phyloP scores from a whole-genome alignment of 805 yeast genomes.

The Candida fluviatilis region DNA sequence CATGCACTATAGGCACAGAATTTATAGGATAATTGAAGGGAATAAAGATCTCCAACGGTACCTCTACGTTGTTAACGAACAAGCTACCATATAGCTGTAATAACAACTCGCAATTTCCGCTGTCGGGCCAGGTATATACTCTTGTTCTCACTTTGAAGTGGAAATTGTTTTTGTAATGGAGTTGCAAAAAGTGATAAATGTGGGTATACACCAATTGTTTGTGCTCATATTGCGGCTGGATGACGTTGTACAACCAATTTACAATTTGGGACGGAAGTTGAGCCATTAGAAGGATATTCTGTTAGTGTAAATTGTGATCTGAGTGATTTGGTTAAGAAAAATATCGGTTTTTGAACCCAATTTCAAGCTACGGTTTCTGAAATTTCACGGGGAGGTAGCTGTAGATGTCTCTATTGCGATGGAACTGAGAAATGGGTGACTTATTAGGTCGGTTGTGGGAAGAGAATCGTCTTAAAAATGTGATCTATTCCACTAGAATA shows the following conservation, averaged over 20 bases:
- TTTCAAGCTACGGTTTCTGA: too few species aligned
- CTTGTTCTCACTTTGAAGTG: slow-evolving; percentile 68
- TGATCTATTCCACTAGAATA: too few species aligned
- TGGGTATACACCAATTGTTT: slow-evolving; percentile 63
- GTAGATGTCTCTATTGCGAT: too few species aligned
- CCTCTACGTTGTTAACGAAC: slow-evolving; percentile 20
- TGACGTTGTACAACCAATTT: slow-evolving; percentile 38
- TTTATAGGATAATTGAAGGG: slow-evolving; percentile 66
- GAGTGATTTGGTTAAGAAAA: too few species aligned
- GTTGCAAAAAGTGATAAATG: slow-evolving; percentile 47
- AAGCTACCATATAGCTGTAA: slow-evolving; percentile 62
- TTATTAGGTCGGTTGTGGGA: too few species aligned
- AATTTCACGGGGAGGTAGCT: too few species aligned
- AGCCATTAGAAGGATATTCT: too few species aligned
- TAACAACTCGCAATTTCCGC: slow-evolving; percentile 57
- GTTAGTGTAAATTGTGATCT: too few species aligned
- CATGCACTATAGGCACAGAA: slow-evolving; percentile 60
- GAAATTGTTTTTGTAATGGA: slow-evolving; percentile 31
- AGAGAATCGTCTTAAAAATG: too few species aligned
- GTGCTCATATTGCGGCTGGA: slow-evolving; percentile 52
- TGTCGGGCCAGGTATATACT: slow-evolving; percentile 41
- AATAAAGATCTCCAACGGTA: slow-evolving; percentile 71
- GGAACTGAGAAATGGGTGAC: too few species aligned
- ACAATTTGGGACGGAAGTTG: slow-evolving; percentile 26
- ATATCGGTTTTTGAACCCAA: too few species aligned